A percentile compares a stretch with the other conserved stretches of the same genome.
These are phyloP conservation scores for Forsythia viridissima DNA, from an alignment of 257 asterid species.

Conservation along the genomic window DNA sequence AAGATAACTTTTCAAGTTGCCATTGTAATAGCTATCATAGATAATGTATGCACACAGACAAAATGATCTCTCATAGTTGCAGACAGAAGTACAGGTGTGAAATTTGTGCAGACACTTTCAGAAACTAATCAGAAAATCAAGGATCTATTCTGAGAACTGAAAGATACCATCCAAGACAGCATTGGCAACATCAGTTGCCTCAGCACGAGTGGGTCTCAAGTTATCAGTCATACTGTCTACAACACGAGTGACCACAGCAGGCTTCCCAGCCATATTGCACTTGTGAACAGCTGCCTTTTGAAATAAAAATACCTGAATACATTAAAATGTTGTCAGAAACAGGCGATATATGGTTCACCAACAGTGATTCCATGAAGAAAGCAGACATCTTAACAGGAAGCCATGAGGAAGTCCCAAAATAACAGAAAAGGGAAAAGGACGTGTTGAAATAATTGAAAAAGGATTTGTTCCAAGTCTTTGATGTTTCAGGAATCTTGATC, in stretches of 20 bases:
- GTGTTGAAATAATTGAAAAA: background rate
- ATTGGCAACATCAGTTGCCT: constrained; percentile 98
- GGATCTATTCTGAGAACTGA: background rate
- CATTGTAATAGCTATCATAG: background rate
- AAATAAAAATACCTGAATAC: constrained; percentile 76
- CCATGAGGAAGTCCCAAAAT: background rate
- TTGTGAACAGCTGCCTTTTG: constrained; percentile 87
- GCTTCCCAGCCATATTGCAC: constrained; percentile 95
- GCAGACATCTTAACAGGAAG: background rate
- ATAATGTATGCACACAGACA: background rate
- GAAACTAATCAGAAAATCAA: constrained; percentile 5
- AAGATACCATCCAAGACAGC: constrained; percentile 53
- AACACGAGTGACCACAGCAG: constrained; percentile 91
- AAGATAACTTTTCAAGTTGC: constrained; percentile 8
- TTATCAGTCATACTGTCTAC: constrained; percentile 97
- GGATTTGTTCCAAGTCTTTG: background rate
- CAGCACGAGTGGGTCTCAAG: constrained; percentile 97
- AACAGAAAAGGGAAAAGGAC: background rate
- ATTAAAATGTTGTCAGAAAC: background rate
- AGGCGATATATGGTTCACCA: background rate
- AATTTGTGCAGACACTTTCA: background rate
- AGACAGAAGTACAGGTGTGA: background rate
- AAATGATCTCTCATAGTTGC: background rate
- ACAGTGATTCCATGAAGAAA: constrained; percentile 3
- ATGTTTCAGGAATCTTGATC: background rate